phyloP scores from a whole-genome alignment of 768 basidiomycete species.

The Lactifluus hygrophoroides region DNA sequence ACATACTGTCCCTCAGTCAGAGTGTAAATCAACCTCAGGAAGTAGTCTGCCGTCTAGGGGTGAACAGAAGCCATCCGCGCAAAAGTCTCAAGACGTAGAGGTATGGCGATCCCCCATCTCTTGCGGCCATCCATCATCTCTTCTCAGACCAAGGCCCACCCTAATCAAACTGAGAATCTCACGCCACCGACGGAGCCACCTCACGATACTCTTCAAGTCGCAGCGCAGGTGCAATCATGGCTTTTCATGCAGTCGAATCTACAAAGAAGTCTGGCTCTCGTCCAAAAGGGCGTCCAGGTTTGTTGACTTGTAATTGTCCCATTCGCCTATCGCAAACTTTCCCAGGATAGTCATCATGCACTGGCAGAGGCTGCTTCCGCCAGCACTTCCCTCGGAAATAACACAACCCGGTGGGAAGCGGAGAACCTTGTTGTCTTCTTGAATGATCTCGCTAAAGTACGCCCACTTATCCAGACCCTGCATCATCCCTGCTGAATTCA shows the following conservation, averaged over 20 bases:
- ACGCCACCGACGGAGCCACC: not conserved
- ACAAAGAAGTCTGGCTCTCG: slow-evolving; percentile 39
- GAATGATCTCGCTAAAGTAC: slow-evolving; percentile 7
- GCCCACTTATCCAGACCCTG: not conserved
- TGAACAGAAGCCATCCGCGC: not conserved
- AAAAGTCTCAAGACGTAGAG: not conserved
- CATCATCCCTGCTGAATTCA: not conserved
- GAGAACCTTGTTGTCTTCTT: slow-evolving; percentile 6
- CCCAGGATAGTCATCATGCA: slow-evolving; percentile 6
- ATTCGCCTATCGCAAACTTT: not conserved
- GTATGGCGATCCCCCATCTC: not conserved
- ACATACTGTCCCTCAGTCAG: not conserved
- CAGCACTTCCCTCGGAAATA: not conserved
- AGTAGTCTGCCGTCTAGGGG: not conserved
- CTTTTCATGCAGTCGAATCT: slow-evolving; percentile 49
- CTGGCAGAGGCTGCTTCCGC: not conserved
- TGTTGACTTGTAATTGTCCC: not conserved
- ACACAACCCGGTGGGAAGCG: not conserved
- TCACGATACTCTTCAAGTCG: slow-evolving; percentile 34
- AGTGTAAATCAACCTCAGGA: not conserved
- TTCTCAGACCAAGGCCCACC: not conserved
- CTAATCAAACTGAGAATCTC: not conserved
- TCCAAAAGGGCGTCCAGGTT: slow-evolving; percentile 30
- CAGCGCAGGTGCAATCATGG: slow-evolving; percentile 52
- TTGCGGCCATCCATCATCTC: not conserved